Conservation (phyloP, 2,329 filamentous ascomycete genomes). For the Parascedosporium putredinis region DNA sequence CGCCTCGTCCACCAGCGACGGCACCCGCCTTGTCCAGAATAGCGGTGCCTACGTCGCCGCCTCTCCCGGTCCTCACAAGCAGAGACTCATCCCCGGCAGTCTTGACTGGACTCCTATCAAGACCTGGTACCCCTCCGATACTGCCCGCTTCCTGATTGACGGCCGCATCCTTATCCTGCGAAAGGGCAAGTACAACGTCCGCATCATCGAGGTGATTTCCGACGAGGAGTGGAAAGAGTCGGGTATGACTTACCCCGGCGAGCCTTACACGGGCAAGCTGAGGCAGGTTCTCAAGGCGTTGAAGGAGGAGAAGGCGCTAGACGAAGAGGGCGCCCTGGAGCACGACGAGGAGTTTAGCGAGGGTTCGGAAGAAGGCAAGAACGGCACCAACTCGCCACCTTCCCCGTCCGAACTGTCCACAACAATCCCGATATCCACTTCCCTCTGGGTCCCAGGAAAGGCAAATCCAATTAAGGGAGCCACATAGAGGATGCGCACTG, state of each 20-base stretch:
- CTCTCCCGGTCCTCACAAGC: constrained; percentile 26
- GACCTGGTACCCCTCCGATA: constrained; percentile 46
- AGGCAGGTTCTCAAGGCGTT: constrained; percentile 30
- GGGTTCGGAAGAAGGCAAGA: constrained; percentile 13
- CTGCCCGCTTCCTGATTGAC: constrained; percentile 50
- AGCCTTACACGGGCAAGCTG: constrained; percentile 37
- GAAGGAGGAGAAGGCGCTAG: constrained; percentile 28
- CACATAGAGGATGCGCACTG: neutral
- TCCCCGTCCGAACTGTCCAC: constrained; percentile 9
- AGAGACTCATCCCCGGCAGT: constrained; percentile 34
- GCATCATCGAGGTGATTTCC: constrained; percentile 47
- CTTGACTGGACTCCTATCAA: constrained; percentile 54
- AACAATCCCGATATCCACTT: constrained; percentile 17
- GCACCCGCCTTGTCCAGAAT: constrained; percentile 42
- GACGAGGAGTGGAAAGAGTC: constrained; percentile 42
- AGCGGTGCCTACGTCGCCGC: constrained; percentile 53
- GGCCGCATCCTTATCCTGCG: constrained; percentile 48
- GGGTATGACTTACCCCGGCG: constrained; percentile 42
- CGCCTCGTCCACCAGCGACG: constrained; percentile 44
- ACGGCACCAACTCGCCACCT: constrained; percentile 7
- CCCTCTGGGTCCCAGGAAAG: constrained; percentile 10
- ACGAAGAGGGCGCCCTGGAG: constrained; percentile 8
- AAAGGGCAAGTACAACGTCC: constrained; percentile 53
- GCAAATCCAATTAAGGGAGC: constrained; percentile 2
- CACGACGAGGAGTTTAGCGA: neutral